Evolutionary conservation across 805 yeast genomes (phyloP).

Genomic region (Schizosaccharomyces octosporus): DNA sequence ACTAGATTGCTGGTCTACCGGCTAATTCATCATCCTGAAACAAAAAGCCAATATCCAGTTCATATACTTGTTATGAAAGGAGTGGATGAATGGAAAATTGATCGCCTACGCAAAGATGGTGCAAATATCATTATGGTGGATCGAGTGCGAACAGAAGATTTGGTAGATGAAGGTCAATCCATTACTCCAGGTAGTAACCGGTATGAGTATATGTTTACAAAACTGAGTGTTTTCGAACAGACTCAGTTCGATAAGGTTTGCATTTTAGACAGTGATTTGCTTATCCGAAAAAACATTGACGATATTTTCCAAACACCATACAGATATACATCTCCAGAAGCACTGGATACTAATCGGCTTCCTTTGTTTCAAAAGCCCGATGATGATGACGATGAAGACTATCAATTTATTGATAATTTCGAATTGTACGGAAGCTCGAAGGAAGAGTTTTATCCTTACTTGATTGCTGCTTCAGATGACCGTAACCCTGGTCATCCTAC

Average conservation of each 20-base stretch:
- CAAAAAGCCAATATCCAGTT: not conserved
- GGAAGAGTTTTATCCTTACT: not conserved
- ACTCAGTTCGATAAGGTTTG: constrained; percentile 28
- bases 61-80: not conserved
- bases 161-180: not conserved
- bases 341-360: not conserved
- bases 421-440: not conserved
- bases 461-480: not conserved
- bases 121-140: not conserved
- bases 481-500: not conserved
- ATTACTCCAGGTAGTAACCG: constrained; percentile 24
- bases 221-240: constrained; percentile 29
- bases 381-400: not conserved
- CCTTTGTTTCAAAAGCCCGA: not conserved
- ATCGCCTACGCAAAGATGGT: not conserved
- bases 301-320: constrained; percentile 24
- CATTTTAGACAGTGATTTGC: constrained; percentile 36
- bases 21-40: not conserved
- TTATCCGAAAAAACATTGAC: constrained; percentile 32
- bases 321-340: not conserved
- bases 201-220: constrained; percentile 39
- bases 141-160: not conserved
- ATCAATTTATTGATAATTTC: not conserved
- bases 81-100: constrained; percentile 2
- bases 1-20: not conserved